Conservation (phyloP, 148 eudicot species). For the Chenopodium berlandieri region DNA sequence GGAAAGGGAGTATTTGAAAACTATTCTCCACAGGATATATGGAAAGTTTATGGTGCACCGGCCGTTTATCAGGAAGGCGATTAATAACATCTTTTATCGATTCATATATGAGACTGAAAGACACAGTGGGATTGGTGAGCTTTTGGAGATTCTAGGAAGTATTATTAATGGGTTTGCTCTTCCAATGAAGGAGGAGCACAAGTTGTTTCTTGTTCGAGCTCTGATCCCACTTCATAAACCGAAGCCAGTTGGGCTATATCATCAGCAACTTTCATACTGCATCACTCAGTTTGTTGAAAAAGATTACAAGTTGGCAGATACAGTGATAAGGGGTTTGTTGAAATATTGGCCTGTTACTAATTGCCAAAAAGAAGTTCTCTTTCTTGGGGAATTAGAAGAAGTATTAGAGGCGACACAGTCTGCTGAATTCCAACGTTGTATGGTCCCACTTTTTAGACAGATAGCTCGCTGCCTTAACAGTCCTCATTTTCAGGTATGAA, state of each 20-base stretch:
- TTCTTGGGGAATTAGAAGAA: conserved; percentile 76
- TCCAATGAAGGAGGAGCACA: conserved; percentile 93
- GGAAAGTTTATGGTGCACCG: conserved; percentile 77
- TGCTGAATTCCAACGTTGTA: conserved; percentile 68
- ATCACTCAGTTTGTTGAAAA: conserved; percentile 80
- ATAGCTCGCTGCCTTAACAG: conserved; percentile 57
- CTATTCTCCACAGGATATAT: conserved; percentile 62
- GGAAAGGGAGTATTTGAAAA: conserved; percentile 67
- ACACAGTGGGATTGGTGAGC: conserved; percentile 70
- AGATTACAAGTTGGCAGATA: conserved; percentile 67
- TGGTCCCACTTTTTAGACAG: conserved; percentile 72
- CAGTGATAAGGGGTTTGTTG: conserved; percentile 67
- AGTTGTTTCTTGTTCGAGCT: conserved; percentile 66
- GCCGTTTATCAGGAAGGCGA: conserved; percentile 70
- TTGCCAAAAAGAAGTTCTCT: conserved; percentile 68
- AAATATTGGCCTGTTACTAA: conserved; percentile 86
- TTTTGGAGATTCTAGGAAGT: conserved; percentile 77
- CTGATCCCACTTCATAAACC: conserved; percentile 86
- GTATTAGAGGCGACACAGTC: conserved; percentile 67
- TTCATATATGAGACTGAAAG: conserved; percentile 73
- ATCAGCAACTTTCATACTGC: conserved; percentile 74
- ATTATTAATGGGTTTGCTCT: conserved; percentile 79
- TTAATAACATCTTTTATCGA: conserved; percentile 61
- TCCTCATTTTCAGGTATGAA: conserved; percentile 68
- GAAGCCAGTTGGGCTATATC: conserved; percentile 57